Conservation (phyloP, 2,329 filamentous ascomycete genomes). For the Dactylonectria estremocensis region DNA sequence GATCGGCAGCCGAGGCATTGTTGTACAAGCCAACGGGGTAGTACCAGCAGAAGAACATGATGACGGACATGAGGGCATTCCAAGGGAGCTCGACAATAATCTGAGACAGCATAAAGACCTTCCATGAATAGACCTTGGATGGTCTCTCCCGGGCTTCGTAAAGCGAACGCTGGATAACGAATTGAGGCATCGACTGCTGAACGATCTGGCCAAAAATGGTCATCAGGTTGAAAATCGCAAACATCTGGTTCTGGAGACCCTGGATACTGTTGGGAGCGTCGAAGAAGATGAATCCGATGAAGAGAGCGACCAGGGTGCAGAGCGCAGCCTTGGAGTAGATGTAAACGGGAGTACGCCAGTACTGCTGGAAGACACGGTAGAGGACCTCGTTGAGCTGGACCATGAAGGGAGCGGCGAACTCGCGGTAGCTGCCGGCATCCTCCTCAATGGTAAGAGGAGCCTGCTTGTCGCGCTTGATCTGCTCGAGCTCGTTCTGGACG, state of each 20-base stretch:
- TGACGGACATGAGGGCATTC: slow-evolving; percentile 82
- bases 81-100: slow-evolving; percentile 90
- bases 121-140: slow-evolving; percentile 88
- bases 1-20: slow-evolving; percentile 75
- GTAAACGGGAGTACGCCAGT: slow-evolving; percentile 91
- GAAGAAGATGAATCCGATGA: slow-evolving; percentile 88
- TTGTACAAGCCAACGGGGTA: slow-evolving; percentile 85
- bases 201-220: slow-evolving; percentile 86
- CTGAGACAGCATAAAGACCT: slow-evolving; percentile 86
- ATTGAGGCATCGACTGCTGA: slow-evolving; percentile 89
- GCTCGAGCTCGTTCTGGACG: slow-evolving; percentile 71
- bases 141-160: slow-evolving; percentile 91
- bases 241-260: slow-evolving; percentile 89
- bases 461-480: slow-evolving; percentile 67
- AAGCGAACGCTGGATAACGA: slow-evolving; percentile 84
- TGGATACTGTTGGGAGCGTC: slow-evolving; percentile 79
- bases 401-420: slow-evolving; percentile 85
- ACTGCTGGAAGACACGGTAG: slow-evolving; percentile 87
- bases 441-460: slow-evolving; percentile 50
- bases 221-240: slow-evolving; percentile 86
- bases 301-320: slow-evolving; percentile 76
- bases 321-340: slow-evolving; percentile 87
- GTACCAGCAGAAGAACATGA: slow-evolving; percentile 88
- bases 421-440: slow-evolving; percentile 69
- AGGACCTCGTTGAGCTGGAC: slow-evolving; percentile 78